phyloP scores from a whole-genome alignment of 2,329 filamentous ascomycete genomes.

The Penicillium sp. region DNA sequence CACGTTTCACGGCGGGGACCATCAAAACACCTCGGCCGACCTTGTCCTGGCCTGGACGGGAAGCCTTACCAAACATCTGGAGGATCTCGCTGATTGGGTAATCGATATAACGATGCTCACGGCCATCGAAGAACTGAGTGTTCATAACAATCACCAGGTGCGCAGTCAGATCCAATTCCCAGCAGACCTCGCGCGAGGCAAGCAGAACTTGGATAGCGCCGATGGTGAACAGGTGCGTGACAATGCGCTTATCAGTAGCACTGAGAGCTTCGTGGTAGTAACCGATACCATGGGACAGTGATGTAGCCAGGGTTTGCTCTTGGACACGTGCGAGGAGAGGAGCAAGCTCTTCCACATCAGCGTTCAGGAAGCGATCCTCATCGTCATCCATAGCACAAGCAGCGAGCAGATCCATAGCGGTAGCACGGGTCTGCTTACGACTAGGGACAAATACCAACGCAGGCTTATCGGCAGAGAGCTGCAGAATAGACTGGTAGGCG shows the following conservation, averaged over 20 bases:
- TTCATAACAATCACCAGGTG: slow-evolving; percentile 96
- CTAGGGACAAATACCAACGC: slow-evolving; percentile 90
- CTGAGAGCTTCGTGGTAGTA: slow-evolving; percentile 97
- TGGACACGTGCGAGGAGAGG: slow-evolving; percentile 82
- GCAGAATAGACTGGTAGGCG: slow-evolving; percentile 83
- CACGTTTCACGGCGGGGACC: slow-evolving; percentile 90
- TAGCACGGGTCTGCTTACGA: slow-evolving; percentile 88
- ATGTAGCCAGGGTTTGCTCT: slow-evolving; percentile 84
- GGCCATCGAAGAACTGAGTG: slow-evolving; percentile 95
- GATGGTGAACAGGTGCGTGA: slow-evolving; percentile 86
- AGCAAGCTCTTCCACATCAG: slow-evolving; percentile 77
- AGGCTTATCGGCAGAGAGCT: slow-evolving; percentile 86
- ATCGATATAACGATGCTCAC: slow-evolving; percentile 95
- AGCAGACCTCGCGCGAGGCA: slow-evolving; percentile 87
- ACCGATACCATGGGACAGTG: slow-evolving; percentile 88
- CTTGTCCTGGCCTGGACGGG: slow-evolving; percentile 76
- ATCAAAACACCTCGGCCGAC: slow-evolving; percentile 91
- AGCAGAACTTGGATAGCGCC: slow-evolving; percentile 87
- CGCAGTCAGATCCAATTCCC: slow-evolving; percentile 86
- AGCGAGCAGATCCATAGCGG: slow-evolving; percentile 83
- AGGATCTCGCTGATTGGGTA: slow-evolving; percentile 92
- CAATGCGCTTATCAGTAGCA: slow-evolving; percentile 87
- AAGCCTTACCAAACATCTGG: slow-evolving; percentile 97
- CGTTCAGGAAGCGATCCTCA: slow-evolving; percentile 90
- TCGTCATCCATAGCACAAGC: slow-evolving; percentile 86